Percentiles rank a stretch among this genome's conserved stretches.
These are phyloP conservation scores for Pedinophyceae sp. DNA, from an alignment of 139 green algal species.

Conservation along the genomic window DNA sequence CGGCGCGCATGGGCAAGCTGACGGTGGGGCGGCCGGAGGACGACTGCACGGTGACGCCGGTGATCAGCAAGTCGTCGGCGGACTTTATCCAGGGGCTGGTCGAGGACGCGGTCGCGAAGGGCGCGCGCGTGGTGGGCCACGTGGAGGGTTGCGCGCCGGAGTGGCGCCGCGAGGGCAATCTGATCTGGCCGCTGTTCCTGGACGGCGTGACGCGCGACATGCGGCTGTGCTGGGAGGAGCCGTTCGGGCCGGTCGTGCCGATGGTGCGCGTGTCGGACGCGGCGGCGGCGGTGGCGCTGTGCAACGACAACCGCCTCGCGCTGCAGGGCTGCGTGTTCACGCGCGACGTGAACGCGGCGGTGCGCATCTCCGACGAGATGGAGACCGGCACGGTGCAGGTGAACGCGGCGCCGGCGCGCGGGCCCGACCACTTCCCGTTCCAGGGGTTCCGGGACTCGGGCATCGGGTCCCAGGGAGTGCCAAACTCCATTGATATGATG, in stretches of 20 bases:
- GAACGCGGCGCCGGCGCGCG: conserved; percentile 72
- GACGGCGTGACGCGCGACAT: conserved; percentile 80
- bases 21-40: conserved; percentile 73
- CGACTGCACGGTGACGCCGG: conserved; percentile 73
- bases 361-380: conserved; percentile 76
- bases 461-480: conserved; percentile 80
- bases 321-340: conserved; percentile 91
- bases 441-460: conserved; percentile 75
- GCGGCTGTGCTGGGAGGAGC: conserved; percentile 88
- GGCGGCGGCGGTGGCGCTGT: conserved; percentile 68
- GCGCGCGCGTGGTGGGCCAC: conserved; percentile 50
- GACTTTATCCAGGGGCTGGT: conserved; percentile 86
- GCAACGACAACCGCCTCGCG: conserved; percentile 64
- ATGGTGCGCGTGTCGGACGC: conserved; percentile 61
- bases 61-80: conserved; percentile 62
- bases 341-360: conserved; percentile 66
- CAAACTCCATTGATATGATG: conserved; percentile 80
- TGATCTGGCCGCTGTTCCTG: conserved; percentile 81
- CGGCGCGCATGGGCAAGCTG: conserved; percentile 44
- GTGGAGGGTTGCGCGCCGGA: no score
- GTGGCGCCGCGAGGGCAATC: conserved; percentile 73
- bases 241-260: conserved; percentile 88
- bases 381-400: conserved; percentile 90
- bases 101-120: conserved; percentile 47
- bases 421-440: conserved; percentile 80